Base-by-base conservation (phyloP, 768 basidiomycete genomes). In the Hygrophoropsis aurantiaca region DNA sequence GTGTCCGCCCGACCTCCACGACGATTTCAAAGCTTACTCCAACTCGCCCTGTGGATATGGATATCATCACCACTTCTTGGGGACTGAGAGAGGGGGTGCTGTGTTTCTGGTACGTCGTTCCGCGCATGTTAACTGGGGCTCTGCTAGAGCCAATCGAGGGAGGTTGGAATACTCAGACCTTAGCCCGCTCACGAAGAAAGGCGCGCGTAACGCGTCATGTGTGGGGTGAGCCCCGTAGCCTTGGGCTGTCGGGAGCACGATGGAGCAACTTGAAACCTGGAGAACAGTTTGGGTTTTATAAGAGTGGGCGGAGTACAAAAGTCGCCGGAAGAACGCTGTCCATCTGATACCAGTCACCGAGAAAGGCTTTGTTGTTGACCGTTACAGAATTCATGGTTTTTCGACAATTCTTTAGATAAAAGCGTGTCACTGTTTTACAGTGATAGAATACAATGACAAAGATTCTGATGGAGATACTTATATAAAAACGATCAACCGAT, bases 91-190 rank as follows among this genome's bases (percentile, higher is more conserved):
- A 32, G 13, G n/a, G n/a, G n/a, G 27, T 30, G 6, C 62, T 49
- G 61, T 2, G 11, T 67, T 58, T 59, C 66, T 63, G 55, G 57
- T 69, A 58, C 50, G 58, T 52, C 58, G 55, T 55, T 46, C 55
- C n/a, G n/a, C 50, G 59, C 46, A 57, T 50, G 11, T 59, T 18
- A 61, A 7, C 60, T 61, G 44, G 50, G 59, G 54, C 63, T 51
- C 57, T 3, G 53, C 47, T 53, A 57, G 64, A 52, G 61, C 63
- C 64, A 40, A 55, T 67, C 60, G 34, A 51, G 58, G 59, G 42
- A 56, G 62, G 60, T 61, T 38, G 47, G 19, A 43, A 58, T 40
- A 40, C 55, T 67, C 65, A 67, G 60, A 66, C 65, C 60, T 59
- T 66, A 51, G 40, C 61, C 65, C 57, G 56, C 64, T 65, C 67